These are phyloP conservation scores for Centella asiatica DNA, from an alignment of 129 eudicot species.

Conservation along the genomic window DNA sequence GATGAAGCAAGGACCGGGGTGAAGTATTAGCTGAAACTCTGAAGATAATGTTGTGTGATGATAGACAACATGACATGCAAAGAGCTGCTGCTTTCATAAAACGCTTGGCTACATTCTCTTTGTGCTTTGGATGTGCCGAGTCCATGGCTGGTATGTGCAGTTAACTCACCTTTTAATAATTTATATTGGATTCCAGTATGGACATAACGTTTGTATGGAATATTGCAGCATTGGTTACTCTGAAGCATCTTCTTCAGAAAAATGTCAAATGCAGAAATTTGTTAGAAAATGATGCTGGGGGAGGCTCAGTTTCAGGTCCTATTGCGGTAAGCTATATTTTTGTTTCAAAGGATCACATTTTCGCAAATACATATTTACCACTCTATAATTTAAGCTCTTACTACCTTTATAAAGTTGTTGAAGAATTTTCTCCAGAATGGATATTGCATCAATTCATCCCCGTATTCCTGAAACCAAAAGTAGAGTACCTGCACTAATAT, in stretches of 20 bases:
- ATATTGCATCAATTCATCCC: background rate
- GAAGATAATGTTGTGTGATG: constrained; percentile 89
- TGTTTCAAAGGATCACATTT: background rate
- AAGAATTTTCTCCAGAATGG: background rate
- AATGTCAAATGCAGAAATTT: constrained; percentile 85
- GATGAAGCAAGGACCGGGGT: constrained; percentile 65
- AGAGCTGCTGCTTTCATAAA: constrained; percentile 90
- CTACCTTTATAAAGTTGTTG: no score
- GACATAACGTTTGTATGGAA: background rate
- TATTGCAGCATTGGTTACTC: constrained; percentile 76
- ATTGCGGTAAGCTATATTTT: constrained; percentile 43
- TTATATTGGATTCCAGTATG: background rate
- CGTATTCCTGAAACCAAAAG: background rate
- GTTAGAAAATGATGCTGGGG: constrained; percentile 87
- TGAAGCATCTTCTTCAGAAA: constrained; percentile 77
- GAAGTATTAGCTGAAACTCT: constrained; percentile 81
- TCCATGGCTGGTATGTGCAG: constrained; percentile 75
- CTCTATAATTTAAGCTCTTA: no score
- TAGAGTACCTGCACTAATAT: no score
- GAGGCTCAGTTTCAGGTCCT: constrained; percentile 83
- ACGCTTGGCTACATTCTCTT: constrained; percentile 68
- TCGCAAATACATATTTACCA: no score
- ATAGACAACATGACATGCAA: constrained; percentile 94
- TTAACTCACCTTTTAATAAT: background rate
- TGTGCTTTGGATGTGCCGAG: constrained; percentile 84